Conservation (phyloP, 495 filamentous ascomycete species). For the Aspergillus steynii region DNA sequence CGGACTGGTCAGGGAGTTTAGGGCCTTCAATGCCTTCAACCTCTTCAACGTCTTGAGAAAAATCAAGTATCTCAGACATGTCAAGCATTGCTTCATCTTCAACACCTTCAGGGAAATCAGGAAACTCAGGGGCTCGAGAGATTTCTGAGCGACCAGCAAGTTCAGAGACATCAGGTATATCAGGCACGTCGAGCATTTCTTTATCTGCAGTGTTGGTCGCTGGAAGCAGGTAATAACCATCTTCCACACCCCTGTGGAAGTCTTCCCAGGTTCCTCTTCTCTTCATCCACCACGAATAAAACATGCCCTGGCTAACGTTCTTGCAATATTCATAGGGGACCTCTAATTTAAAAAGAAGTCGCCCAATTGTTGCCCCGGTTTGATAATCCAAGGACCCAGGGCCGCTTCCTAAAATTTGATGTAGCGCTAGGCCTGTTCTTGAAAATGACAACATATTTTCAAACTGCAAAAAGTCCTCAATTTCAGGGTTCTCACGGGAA, state of each 20-base stretch:
- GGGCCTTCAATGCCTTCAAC: too few species aligned
- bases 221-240: constrained; percentile 5
- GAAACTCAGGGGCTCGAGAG: too few species aligned
- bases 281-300: constrained; percentile 24
- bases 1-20: too few species aligned
- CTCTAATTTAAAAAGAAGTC: constrained; percentile 14
- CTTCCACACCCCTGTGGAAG: constrained; percentile 19
- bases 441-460: constrained; percentile 8
- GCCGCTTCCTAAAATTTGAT: constrained; percentile 5
- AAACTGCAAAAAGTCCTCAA: constrained; percentile 31
- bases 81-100: neutral
- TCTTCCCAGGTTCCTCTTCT: constrained; percentile 7
- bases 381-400: constrained; percentile 12
- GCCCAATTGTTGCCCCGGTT: constrained; percentile 18
- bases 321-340: constrained; percentile 14
- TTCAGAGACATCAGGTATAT: neutral
- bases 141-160: neutral
- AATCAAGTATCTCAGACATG: neutral
- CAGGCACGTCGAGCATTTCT: neutral
- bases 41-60: neutral
- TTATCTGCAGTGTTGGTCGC: neutral
- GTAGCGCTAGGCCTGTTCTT: constrained; percentile 6
- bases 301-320: constrained; percentile 12
- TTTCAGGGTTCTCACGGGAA: constrained; percentile 14
- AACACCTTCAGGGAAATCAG: too few species aligned